Evolutionary conservation across 169 alveolate species (phyloP), one percentile per base, ranked within the genome.

Genomic region (Perkinsus chesapeaki): DNA sequence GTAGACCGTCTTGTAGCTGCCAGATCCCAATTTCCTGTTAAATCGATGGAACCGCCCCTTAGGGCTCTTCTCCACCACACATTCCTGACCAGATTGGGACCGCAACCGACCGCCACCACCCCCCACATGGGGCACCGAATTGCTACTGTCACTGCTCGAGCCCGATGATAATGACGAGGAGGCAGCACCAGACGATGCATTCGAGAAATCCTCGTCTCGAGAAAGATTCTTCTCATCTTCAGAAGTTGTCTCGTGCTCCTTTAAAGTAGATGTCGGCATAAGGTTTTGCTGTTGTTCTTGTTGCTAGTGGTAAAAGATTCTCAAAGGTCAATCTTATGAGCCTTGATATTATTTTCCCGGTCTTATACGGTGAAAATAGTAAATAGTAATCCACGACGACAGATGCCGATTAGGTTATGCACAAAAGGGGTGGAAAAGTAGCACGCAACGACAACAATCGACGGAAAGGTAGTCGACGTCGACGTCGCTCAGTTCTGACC

Each of bases 1-100:
- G 94, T 94, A 98, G 39, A 97, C 98, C 73, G 95, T 95, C 96
- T 98, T 98, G 94, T 96, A 97, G 39, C 98, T 97, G 7, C 98
- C 98, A n/a, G 96, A 92, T 3, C 98, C 99, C 47, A 98, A 95
- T 92, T 95, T 96, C 94, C 97, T 98, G 92, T 96, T 96, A 91
- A 95, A 96, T 95, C 95, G 96, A 23, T 60, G 82, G 27, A 97
- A 97, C 82, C 97, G 82, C 10, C 97, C 97, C 91, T 96, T 96
- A 20, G 98, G 98, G 48, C 97, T 95, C 48, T 91, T 95, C 94
- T 97, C 98, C 39, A 96, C 82, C 27, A 60, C 82, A 34, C 82
- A 60, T 34, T 60, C 82, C 7, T 60, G 82, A 7, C 82, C 82
- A 60, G 82, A 60, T 16, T 60, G 82, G 27, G 82, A 60, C 3